Percentiles rank a stretch among this genome's conserved stretches.
Conservation (phyloP, 805 yeast species). For the Diddensiella transvaalensis region DNA sequence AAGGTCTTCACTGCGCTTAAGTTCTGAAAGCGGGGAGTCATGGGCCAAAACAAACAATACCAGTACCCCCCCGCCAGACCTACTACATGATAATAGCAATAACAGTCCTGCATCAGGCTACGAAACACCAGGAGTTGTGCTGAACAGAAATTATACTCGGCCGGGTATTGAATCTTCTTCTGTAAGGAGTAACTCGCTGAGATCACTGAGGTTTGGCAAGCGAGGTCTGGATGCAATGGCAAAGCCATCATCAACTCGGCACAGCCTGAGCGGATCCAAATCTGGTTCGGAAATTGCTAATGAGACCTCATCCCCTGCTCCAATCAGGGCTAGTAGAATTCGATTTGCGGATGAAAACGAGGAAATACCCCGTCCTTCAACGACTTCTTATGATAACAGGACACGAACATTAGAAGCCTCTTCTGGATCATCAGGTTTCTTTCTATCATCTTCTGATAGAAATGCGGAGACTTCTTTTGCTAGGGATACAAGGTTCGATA, state of each 20-base stretch:
- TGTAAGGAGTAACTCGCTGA: neutral
- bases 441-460: neutral
- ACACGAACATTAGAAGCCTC: slow-evolving; percentile 7
- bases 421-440: neutral
- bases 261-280: neutral
- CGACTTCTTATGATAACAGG: neutral
- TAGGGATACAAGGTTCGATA: slow-evolving; percentile 5
- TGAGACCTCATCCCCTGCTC: slow-evolving; percentile 6
- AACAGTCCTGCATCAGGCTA: neutral
- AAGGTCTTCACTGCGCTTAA: neutral
- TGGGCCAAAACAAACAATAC: no score
- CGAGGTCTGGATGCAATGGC: neutral
- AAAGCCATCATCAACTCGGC: no score
- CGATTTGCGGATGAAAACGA: slow-evolving; percentile 15
- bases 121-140: neutral
- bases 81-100: neutral
- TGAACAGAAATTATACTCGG: neutral
- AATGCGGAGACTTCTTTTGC: neutral
- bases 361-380: slow-evolving; percentile 9
- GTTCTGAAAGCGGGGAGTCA: no score
- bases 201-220: neutral
- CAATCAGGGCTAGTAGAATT: slow-evolving; percentile 9
- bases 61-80: neutral
- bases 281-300: neutral
- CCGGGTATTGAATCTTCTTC: neutral